These are phyloP conservation scores for Colletotrichum sp. DNA, from an alignment of 2,329 filamentous ascomycete species.

Conservation along the genomic window DNA sequence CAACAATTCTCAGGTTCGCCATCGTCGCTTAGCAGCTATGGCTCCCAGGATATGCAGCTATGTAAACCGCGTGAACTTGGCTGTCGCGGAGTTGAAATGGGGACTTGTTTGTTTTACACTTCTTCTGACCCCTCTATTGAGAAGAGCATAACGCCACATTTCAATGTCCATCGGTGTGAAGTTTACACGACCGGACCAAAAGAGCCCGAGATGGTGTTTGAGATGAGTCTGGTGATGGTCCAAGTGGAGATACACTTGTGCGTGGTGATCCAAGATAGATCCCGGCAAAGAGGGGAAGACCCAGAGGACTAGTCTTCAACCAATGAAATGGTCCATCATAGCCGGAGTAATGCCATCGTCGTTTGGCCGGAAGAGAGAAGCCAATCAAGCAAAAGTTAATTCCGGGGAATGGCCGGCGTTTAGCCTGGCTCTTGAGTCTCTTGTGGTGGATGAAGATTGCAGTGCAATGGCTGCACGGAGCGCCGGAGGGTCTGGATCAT, in stretches of 20 bases:
- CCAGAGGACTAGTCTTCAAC: not conserved
- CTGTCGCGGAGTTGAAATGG: not conserved
- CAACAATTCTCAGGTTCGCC: not conserved
- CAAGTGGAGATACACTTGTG: not conserved
- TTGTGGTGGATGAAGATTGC: not conserved
- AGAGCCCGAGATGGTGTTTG: not conserved
- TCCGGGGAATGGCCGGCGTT: not conserved
- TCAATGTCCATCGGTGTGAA: not conserved
- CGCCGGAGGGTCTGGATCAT: not conserved
- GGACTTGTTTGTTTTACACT: not conserved
- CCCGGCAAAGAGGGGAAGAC: not conserved
- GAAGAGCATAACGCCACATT: not conserved
- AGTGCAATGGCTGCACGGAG: not conserved
- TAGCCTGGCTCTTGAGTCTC: not conserved
- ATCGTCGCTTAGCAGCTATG: not conserved
- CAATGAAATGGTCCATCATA: not conserved
- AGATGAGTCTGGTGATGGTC: not conserved
- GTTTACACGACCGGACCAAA: not conserved
- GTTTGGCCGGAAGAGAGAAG: not conserved
- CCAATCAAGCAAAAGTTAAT: not conserved
- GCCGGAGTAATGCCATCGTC: not conserved
- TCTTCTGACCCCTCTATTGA: not conserved
- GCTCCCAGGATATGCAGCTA: rapidly evolving
- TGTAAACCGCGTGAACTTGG: rapidly evolving
- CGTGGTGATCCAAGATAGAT: not conserved